Percentiles rank a stretch among this genome's conserved stretches.
These are phyloP conservation scores for Mycogone perniciosa DNA, from an alignment of 2,329 filamentous ascomycete species.

Conservation along the genomic window DNA sequence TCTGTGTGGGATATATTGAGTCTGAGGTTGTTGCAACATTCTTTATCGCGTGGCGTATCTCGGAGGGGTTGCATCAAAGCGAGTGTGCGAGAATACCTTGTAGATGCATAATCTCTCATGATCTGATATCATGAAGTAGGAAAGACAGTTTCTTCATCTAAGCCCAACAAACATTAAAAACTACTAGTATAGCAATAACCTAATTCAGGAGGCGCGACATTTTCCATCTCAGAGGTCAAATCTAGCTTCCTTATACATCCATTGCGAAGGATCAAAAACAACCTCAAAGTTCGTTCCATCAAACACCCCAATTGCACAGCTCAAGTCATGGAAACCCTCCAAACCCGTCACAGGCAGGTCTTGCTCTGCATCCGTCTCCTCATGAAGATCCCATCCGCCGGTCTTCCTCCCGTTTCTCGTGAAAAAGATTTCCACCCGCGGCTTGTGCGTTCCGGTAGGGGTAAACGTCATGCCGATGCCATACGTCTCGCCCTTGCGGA, in stretches of 20 bases:
- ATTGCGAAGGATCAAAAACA: conserved; percentile 52
- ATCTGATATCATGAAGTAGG: no score
- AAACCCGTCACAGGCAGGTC: conserved; percentile 60
- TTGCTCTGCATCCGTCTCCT: conserved; percentile 60
- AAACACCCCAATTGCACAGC: conserved; percentile 64
- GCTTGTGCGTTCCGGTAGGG: conserved; percentile 24
- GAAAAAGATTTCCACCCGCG: conserved; percentile 50
- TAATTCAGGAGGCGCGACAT: no score
- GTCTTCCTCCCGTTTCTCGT: conserved; percentile 57
- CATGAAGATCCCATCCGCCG: conserved; percentile 65
- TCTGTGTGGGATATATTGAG: conserved; percentile 5
- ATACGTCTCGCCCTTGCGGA: conserved; percentile 58
- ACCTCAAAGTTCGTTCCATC: conserved; percentile 63
- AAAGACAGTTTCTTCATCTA: background rate
- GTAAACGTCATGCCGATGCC: conserved; percentile 65
- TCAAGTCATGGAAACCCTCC: conserved; percentile 65
- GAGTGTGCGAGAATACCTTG: conserved; percentile 14
- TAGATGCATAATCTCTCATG: conserved; percentile 21
- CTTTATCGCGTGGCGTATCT: background rate
- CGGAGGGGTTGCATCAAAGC: conserved; percentile 26
- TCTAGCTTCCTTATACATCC: conserved; percentile 41
- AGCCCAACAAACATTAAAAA: background rate
- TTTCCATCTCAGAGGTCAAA: conserved; percentile 10
- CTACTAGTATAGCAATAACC: no score
- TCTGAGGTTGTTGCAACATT: background rate